phyloP scores from a whole-genome alignment of 148 eudicot genomes.

The Arbutus unedo region DNA sequence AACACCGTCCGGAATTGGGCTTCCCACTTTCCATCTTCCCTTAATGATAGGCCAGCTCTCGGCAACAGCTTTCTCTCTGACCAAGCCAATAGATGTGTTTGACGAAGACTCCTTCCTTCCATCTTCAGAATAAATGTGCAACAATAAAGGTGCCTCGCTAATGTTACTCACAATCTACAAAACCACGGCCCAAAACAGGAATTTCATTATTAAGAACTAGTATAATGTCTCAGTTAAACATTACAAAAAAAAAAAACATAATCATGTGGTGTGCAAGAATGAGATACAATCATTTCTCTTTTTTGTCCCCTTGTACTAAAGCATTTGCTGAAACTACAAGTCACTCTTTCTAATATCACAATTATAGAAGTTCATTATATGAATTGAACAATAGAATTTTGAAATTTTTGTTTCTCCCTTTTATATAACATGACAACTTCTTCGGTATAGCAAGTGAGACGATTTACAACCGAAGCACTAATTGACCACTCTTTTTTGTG shows the following conservation, averaged over 20 bases:
- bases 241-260: not conserved
- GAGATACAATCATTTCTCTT: not conserved
- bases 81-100: slow-evolving; percentile 14
- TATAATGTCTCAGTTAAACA: not conserved
- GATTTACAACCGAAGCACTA: too few relatives aligned
- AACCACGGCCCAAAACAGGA: not conserved
- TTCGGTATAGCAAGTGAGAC: too few relatives aligned
- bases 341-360: too few relatives aligned
- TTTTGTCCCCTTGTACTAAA: too few relatives aligned
- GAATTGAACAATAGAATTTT: too few relatives aligned
- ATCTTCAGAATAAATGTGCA: slow-evolving; percentile 30
- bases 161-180: slow-evolving; percentile 47
- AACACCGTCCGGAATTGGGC: slow-evolving; percentile 32
- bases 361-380: too few relatives aligned
- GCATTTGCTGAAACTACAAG: too few relatives aligned
- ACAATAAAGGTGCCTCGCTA: slow-evolving; percentile 40
- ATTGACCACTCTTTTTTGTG: too few relatives aligned
- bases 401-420: too few relatives aligned
- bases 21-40: slow-evolving; percentile 32
- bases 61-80: slow-evolving; percentile 35
- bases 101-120: slow-evolving; percentile 10
- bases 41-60: slow-evolving; percentile 35
- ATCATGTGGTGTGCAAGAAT: not conserved
- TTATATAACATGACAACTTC: too few relatives aligned
- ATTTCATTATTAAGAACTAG: not conserved